phyloP scores from a whole-genome alignment of 2,329 filamentous ascomycete species.

The Nigrospora oryzae region DNA sequence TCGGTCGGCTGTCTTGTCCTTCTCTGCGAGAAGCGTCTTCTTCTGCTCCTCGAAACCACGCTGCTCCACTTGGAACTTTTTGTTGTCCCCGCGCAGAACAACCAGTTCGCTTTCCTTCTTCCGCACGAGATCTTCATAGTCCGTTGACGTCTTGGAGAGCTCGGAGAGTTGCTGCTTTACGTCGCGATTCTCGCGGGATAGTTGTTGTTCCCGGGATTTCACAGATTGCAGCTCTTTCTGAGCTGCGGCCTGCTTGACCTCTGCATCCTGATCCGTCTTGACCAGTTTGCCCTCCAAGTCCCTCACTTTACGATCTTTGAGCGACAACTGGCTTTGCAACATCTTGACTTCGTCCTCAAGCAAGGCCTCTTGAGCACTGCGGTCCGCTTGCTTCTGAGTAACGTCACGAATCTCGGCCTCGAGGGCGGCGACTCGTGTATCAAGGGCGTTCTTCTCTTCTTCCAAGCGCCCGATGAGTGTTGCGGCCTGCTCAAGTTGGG shows the following conservation, averaged over 20 bases:
- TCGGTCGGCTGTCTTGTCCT: constrained; percentile 67
- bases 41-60: constrained; percentile 73
- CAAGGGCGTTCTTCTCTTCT: constrained; percentile 71
- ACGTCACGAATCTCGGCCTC: constrained; percentile 65
- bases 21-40: constrained; percentile 60
- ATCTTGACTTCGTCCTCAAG: constrained; percentile 81
- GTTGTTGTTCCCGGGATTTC: constrained; percentile 66
- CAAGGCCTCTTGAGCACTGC: constrained; percentile 66
- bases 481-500: constrained; percentile 86
- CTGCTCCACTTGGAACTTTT: constrained; percentile 74
- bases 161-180: constrained; percentile 80
- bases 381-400: constrained; percentile 60
- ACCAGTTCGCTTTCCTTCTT: constrained; percentile 91
- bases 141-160: constrained; percentile 82
- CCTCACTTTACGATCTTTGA: constrained; percentile 84
- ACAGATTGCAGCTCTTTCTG: constrained; percentile 72
- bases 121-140: constrained; percentile 88
- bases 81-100: constrained; percentile 76
- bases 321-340: constrained; percentile 77
- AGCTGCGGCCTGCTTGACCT: constrained; percentile 70
- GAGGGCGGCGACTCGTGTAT: constrained; percentile 57
- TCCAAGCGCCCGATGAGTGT: constrained; percentile 80
- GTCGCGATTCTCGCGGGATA: constrained; percentile 71
- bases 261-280: constrained; percentile 79
- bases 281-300: constrained; percentile 81